Evolutionary conservation across 208 protist species (phyloP).

Genomic region (Trichomonas vaginalis): DNA sequence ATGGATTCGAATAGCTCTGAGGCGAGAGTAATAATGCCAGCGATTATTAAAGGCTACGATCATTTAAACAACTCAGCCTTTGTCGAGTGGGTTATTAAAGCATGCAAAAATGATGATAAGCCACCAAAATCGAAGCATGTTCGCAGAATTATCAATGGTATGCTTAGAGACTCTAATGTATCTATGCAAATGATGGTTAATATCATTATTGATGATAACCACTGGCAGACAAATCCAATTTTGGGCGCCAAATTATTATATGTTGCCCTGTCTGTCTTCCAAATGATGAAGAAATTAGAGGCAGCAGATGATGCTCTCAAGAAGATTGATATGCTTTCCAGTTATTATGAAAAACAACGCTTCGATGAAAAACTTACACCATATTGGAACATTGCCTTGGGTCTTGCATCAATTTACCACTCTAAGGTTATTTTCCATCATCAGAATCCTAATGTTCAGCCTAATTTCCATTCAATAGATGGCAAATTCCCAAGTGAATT

Average conservation of each 20-base stretch:
- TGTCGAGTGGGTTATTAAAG: neutral
- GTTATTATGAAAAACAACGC: neutral
- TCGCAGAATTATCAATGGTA: neutral
- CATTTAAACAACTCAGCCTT: neutral
- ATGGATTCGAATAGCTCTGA: too few relatives aligned
- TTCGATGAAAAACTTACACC: neutral
- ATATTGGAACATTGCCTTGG: neutral
- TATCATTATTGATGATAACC: neutral
- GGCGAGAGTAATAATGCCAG: neutral
- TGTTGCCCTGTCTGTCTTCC: neutral
- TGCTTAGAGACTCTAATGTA: neutral
- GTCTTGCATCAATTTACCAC: neutral
- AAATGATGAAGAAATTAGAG: neutral
- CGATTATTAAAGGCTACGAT: neutral
- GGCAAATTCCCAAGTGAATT: neutral
- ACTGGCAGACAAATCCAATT: neutral
- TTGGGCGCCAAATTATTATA: neutral
- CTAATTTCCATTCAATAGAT: neutral
- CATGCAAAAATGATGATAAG: neutral
- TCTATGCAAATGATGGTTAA: neutral
- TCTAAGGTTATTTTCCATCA: neutral
- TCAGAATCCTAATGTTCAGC: neutral
- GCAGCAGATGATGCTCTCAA: neutral
- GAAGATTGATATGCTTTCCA: neutral
- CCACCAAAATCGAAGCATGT: slow-evolving; percentile 17